Conservation (phyloP, 2,329 filamentous ascomycete genomes). For the Dothiorella sarmentorum region DNA sequence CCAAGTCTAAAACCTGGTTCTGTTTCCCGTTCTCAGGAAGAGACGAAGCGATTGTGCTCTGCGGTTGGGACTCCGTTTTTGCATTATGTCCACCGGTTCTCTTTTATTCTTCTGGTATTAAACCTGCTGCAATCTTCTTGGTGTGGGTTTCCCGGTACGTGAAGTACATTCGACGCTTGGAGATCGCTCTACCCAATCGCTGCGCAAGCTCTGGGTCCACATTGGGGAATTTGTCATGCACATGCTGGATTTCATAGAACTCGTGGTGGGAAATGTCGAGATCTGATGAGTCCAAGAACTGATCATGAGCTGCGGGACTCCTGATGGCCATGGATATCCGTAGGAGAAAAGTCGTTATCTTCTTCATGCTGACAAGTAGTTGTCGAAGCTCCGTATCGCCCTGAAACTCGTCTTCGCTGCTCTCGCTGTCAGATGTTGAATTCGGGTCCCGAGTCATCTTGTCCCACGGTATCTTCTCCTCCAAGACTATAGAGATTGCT, state of each 20-base stretch:
- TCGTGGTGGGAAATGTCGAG: constrained; percentile 29
- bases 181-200: constrained; percentile 32
- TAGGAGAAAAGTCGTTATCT: constrained; percentile 31
- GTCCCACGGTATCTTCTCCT: constrained; percentile 25
- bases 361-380: constrained; percentile 22
- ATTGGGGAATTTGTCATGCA: constrained; percentile 25
- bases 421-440: constrained; percentile 13
- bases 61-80: not conserved
- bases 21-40: not conserved
- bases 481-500: constrained; percentile 22
- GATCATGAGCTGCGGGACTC: constrained; percentile 31
- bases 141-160: constrained; percentile 32
- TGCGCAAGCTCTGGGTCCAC: constrained; percentile 21
- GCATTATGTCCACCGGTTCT: not conserved
- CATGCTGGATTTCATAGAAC: constrained; percentile 28
- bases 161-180: constrained; percentile 31
- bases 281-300: constrained; percentile 24
- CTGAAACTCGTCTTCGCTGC: not conserved
- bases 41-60: not conserved
- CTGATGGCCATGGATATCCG: constrained; percentile 32
- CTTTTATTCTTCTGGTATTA: not conserved
- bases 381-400: constrained; percentile 27
- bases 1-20: not conserved
- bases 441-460: constrained; percentile 19
- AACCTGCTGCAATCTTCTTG: constrained; percentile 27